Conservation (phyloP, 306 rosid species). For the Quercus bicolor region DNA sequence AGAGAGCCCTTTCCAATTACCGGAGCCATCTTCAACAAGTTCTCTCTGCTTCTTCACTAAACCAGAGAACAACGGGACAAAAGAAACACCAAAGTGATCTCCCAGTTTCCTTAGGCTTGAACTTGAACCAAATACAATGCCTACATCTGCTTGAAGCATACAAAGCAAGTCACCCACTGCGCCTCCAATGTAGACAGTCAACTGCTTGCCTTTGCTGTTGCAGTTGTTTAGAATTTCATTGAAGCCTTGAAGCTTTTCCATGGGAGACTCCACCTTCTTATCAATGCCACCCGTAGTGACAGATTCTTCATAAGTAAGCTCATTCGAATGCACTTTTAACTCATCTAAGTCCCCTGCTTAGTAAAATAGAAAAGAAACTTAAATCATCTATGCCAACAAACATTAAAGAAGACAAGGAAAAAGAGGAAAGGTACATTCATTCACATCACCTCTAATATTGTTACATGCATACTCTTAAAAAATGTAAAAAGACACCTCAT, state of each 20-base stretch:
- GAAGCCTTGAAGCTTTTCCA: slow-evolving; percentile 78
- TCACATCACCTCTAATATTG: neutral
- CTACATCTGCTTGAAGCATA: slow-evolving; percentile 93
- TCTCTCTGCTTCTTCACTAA: slow-evolving; percentile 77
- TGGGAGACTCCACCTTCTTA: slow-evolving; percentile 84
- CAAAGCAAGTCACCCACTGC: slow-evolving; percentile 92
- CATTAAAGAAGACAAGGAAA: neutral
- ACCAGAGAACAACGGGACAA: slow-evolving; percentile 73
- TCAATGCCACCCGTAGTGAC: slow-evolving; percentile 79
- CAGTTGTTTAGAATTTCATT: slow-evolving; percentile 38
- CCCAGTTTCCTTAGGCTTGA: slow-evolving; percentile 81
- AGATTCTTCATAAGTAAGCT: slow-evolving; percentile 62
- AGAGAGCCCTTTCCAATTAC: slow-evolving; percentile 70
- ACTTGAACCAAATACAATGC: slow-evolving; percentile 88
- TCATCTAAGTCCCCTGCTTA: slow-evolving; percentile 64
- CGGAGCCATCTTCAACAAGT: slow-evolving; percentile 43
- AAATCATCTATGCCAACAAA: neutral
- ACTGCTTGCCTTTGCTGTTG: slow-evolving; percentile 41
- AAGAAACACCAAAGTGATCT: slow-evolving; percentile 67
- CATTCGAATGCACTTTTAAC: slow-evolving; percentile 76
- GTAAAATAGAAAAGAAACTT: neutral
- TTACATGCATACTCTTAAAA: neutral
- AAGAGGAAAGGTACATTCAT: neutral
- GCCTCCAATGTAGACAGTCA: slow-evolving; percentile 81
- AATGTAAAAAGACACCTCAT: no score